Evolutionary conservation across 192 early-diverging fungal species (phyloP), one percentile per base, ranked within the genome.

Genomic region (Backusella tuberculispora): DNA sequence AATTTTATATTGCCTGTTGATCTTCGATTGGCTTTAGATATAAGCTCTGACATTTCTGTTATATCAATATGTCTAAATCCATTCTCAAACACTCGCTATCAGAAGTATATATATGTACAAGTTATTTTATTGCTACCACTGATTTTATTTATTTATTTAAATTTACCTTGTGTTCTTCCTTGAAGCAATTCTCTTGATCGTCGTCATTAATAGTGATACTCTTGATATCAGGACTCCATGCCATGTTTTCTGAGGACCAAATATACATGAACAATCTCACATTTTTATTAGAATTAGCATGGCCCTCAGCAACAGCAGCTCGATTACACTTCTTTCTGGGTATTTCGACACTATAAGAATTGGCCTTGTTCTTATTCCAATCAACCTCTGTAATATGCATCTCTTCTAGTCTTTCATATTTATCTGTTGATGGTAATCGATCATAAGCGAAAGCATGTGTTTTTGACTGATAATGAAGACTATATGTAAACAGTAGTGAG

Each of bases 61-160:
- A 73, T 73, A 73, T 73, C 72, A 17, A 73, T 64, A 43, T 73
- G 63, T 9, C 44, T 40, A 21, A 63, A 73, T 8, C 72, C 72
- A 17, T 73, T 41, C 5, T 65, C 41, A 4, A 64, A 40, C 7
- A 44, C 34, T 24, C 34, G 64, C 60, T 73, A 26, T 66, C 29
- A 34, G 29, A 34, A 34, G 17, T 45, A 26, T 29, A 44, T 2
- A 70, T 14, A 41, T 41, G 15, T 42, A 34, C 0, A 34, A 34
- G 67, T 70, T 60, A 60, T 60, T 26, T 38, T 14, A 12, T 48
- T 71, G 13, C 65, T 26, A 66, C 15, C 3, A 10, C 15, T 13
- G 0, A 34, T 34, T 34, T 34, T 34, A 1, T 34, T 34, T 34
- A 34, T 34, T 34, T 34, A 1, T 34, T 34, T 34, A 34, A 26